These are phyloP conservation scores for Galeopsis tetrahit DNA, from an alignment of 257 asterid genomes.

Conservation along the genomic window DNA sequence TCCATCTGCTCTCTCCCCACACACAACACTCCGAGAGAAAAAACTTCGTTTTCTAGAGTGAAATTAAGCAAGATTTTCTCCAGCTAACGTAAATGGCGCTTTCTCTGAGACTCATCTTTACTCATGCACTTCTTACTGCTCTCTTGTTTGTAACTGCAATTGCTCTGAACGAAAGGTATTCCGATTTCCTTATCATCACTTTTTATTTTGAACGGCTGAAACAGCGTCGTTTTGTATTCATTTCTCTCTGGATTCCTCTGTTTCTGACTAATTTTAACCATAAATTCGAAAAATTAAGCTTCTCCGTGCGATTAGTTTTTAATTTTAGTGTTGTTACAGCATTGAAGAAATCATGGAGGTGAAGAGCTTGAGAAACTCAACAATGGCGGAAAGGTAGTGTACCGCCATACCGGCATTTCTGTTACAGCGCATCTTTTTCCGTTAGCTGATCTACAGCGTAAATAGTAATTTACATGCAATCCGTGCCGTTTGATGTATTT, in stretches of 20 bases:
- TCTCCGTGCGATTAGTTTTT: no score
- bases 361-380: constrained; percentile 53
- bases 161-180: constrained; percentile 52
- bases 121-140: constrained; percentile 44
- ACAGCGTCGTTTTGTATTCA: neutral
- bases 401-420: constrained; percentile 18
- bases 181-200: neutral
- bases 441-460: constrained; percentile 28
- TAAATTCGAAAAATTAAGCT: neutral
- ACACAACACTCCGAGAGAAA: neutral
- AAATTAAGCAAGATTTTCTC: constrained; percentile 1
- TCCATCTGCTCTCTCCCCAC: constrained; percentile 30
- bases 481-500: constrained; percentile 15
- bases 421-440: constrained; percentile 2
- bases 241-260: constrained; percentile 9
- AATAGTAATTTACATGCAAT: constrained; percentile 31
- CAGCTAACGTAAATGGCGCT: constrained; percentile 51
- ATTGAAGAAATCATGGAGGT: constrained; percentile 37
- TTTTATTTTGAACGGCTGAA: neutral
- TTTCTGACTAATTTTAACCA: neutral
- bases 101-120: constrained; percentile 32
- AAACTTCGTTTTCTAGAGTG: constrained; percentile 1
- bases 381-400: constrained; percentile 59
- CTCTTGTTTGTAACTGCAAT: constrained; percentile 41
- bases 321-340: constrained; percentile 31